These are phyloP conservation scores for Diacronema lutheri DNA, from an alignment of 78 protist genomes.

Conservation along the genomic window DNA sequence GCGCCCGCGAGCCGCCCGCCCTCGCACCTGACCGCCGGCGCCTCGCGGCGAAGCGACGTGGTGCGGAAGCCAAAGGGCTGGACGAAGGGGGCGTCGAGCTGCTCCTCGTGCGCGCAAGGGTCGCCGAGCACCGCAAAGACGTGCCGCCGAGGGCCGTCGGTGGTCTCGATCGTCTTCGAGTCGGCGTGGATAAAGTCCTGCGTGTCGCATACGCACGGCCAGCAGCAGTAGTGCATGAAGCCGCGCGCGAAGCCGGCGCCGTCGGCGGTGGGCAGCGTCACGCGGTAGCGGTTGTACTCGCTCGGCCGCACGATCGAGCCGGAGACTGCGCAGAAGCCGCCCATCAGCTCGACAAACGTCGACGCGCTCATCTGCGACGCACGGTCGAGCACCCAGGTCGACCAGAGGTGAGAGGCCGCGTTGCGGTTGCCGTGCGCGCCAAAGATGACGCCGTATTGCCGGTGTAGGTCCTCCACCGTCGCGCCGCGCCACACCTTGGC, in stretches of 20 bases:
- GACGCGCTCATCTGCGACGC: background rate
- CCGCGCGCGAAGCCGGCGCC: background rate
- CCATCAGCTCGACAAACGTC: background rate
- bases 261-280: background rate
- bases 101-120: background rate
- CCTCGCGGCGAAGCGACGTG: background rate
- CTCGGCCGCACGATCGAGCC: conserved; percentile 21
- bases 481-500: no score
- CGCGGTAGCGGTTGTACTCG: conserved; percentile 13
- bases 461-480: no score
- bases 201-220: conserved; percentile 35
- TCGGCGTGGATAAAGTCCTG: conserved; percentile 31
- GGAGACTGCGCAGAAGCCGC: conserved; percentile 23
- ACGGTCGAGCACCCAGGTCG: background rate
- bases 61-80: background rate
- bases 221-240: conserved; percentile 42
- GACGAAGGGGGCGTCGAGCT: background rate
- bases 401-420: conserved; percentile 24
- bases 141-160: background rate
- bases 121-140: background rate
- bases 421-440: background rate
- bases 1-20: background rate
- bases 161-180: background rate
- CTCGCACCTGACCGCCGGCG: background rate
- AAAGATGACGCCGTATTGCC: no score